Conservation (phyloP, 2,329 filamentous ascomycete genomes). For the Gnomoniopsis smithogilvyi region DNA sequence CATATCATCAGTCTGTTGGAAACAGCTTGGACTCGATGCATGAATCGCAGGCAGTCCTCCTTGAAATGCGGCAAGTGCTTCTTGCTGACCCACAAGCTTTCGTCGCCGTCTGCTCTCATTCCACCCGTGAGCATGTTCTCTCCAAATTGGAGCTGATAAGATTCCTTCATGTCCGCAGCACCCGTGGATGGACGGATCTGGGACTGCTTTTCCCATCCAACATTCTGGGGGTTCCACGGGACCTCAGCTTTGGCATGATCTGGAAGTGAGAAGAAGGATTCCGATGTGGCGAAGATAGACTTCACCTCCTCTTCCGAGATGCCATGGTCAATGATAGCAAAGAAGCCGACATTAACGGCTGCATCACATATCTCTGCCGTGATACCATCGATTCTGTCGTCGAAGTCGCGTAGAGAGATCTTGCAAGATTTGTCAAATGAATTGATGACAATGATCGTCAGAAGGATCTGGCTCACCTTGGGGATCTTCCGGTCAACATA, state of each 20-base stretch:
- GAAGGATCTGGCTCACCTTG: conserved; percentile 5
- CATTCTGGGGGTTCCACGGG: conserved; percentile 46
- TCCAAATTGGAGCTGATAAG: conserved; percentile 55
- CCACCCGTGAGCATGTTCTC: conserved; percentile 25
- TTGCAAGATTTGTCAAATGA: conserved; percentile 23
- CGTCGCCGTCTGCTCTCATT: conserved; percentile 13
- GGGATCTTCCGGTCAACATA: conserved; percentile 17
- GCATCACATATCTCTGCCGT: conserved; percentile 48
- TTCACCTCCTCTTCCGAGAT: conserved; percentile 41
- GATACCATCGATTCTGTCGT: conserved; percentile 50
- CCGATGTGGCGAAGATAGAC: conserved; percentile 29
- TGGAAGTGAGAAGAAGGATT: conserved; percentile 47
- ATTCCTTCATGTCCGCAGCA: conserved; percentile 52
- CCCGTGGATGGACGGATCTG: conserved; percentile 56
- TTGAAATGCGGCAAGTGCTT: conserved; percentile 44
- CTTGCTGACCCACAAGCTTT: conserved; percentile 28
- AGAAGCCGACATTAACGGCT: conserved; percentile 58
- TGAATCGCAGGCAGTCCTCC: conserved; percentile 33
- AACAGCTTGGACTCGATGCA: conserved; percentile 35
- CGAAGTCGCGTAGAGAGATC: conserved; percentile 54
- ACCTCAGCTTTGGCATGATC: conserved; percentile 46
- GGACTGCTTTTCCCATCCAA: conserved; percentile 55
- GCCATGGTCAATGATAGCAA: conserved; percentile 50
- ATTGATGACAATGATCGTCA: not conserved
- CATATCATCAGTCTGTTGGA: conserved; percentile 53